phyloP scores from a whole-genome alignment of 306 rosid species.

The Psophocarpus tetragonolobus region DNA sequence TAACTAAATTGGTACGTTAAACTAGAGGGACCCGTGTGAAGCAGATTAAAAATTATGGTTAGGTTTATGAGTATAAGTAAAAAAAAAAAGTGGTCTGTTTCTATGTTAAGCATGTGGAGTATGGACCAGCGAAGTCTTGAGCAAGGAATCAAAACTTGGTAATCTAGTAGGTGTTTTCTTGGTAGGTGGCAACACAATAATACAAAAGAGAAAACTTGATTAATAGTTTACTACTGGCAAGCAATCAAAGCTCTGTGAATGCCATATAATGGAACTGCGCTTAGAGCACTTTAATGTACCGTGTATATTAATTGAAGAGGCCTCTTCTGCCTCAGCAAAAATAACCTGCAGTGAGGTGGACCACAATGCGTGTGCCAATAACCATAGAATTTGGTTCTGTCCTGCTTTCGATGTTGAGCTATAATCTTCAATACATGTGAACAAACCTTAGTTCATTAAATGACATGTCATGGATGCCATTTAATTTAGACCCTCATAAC shows the following conservation, averaged over 20 bases:
- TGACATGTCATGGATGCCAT: slow-evolving; percentile 1
- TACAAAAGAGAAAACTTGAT: slow-evolving; percentile 14
- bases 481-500: slow-evolving; percentile 22
- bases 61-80: not conserved
- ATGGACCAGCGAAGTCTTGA: slow-evolving; percentile 3
- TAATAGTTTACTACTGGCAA: not conserved
- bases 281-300: slow-evolving; percentile 29
- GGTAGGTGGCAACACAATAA: slow-evolving; percentile 10
- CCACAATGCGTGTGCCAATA: slow-evolving; percentile 31
- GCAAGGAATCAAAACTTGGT: slow-evolving; percentile 9
- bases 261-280: slow-evolving; percentile 26
- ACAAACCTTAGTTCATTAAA: slow-evolving; percentile 14
- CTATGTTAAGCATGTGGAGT: not conserved
- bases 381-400: slow-evolving; percentile 28
- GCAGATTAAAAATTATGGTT: not conserved
- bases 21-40: not conserved
- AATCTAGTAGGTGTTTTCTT: not conserved
- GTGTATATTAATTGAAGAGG: slow-evolving; percentile 9
- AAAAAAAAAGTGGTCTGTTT: not conserved
- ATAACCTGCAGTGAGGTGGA: slow-evolving; percentile 32
- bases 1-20: not conserved
- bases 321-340: slow-evolving; percentile 10
- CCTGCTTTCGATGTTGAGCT: slow-evolving; percentile 30
- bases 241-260: slow-evolving; percentile 23
- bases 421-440: slow-evolving; percentile 30